Base-by-base conservation (phyloP, 2,329 filamentous ascomycete species). In the Alternaria sp. region DNA sequence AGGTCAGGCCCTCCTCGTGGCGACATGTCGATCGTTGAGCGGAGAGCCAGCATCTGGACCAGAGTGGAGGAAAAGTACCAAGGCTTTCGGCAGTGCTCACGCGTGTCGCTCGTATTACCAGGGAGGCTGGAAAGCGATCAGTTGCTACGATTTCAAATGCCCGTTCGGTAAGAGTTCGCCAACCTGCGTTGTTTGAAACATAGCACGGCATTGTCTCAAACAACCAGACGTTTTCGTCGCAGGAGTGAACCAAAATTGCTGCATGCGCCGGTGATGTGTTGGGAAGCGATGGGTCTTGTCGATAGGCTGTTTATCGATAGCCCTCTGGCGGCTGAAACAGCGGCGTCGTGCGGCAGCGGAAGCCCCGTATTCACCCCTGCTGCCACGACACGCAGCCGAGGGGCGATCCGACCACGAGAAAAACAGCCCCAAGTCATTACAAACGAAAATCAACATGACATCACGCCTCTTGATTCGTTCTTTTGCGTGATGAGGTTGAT, bases 221-320 rank as follows among this genome's bases (percentile, higher is more conserved):
- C 60, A 30, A 18, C 41, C 28, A 33, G 43, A 45, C 33, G 11
- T 53, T 50, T 41, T 50, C 50, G 18, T 43, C 25, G 43, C 56
- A 60, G 44, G 28, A 41, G 30, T 23, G 57, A 63, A 50, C 50
- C 57, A 51, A 20, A 55, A 26, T 55, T 23, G 43, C 37, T 30
- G 55, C 59, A 63, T 41, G 20, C 55, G 46, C 30, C 28, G 21
- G 47, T 50, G 46, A 60, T 59, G n/a, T 66, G 65, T 64, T 66
- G 63, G 56, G 63, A 62, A 15, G 58, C 47, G 45, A 61, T 62
- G 50, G 57, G 45, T 53, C 33, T 50, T 58, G 61, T 65, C 57
- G 33, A 57, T 55, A 63, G 61, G 60, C 26, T 63, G 37, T 60
- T 63, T 70, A 65, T 68, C 68, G 68, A 65, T 70, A 70, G 55